Base-by-base conservation (phyloP, 2,329 filamentous ascomycete genomes). In the Colletotrichum theobromicola region DNA sequence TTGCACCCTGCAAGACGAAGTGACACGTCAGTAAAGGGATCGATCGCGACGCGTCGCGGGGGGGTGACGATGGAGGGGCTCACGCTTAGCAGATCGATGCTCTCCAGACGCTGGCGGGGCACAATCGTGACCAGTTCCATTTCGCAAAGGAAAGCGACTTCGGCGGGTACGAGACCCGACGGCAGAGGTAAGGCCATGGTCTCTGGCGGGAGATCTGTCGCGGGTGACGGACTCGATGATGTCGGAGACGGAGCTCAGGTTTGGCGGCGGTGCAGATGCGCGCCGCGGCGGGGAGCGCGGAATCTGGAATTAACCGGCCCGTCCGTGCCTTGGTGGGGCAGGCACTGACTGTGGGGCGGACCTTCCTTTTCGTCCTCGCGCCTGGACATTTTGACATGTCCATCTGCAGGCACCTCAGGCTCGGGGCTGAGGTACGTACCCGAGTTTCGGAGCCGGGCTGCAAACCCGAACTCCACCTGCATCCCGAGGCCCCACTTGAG, bases 91-190 rank as follows among this genome's bases (percentile, higher is more conserved):
- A 99, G 90, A 79, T 94, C 90, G 76, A 99, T 94, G 78, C 91
- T 92, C 78, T 98, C 95, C 67, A 99, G 92, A 77, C 94, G 91
- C 83, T 98, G 96, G 68, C 97, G 94, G 42, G 97, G 97, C 64
- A 98, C 92, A 26, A 99, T 91, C 0, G 96, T 98, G 70, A 99
- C 94, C 80, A 95, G 91, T 86, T 98, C 96, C 95, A 98, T 98
- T 87, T 99, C 97, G 84, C 96, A 98, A 32, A 98, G 88, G 81
- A 98, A 99, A 65, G 95, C 94, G 60, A 97, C 94, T 86, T 99
- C 97, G 77, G 94, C 89, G 74, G 97, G 95, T 79, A 94, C 93
- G 58, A 98, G 90, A 83, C 86, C 88, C 66, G 83, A 79, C 6
- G 87, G 87, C 16, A 90, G 82, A 34, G 88, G 87, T 64, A 88